Base-by-base conservation (phyloP, 2,329 filamentous ascomycete species). In the Elsinoe batatas region DNA sequence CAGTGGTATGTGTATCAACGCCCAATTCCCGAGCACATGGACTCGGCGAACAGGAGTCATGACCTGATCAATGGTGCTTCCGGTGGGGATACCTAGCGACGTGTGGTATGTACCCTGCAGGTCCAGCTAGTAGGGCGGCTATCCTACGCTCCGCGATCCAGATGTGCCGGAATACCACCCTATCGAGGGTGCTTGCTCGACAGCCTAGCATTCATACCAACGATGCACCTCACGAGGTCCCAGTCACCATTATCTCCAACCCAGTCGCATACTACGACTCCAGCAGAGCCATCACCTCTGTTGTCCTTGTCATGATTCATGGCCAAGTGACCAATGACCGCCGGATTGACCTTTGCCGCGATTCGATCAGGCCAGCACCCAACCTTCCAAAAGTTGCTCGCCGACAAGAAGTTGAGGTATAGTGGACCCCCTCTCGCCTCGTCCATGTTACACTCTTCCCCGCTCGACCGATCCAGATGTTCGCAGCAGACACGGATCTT, bases 291-390 rank as follows among this genome's bases (percentile, higher is more conserved):
- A 60, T 68, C 66, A 40, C 65, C 69, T 32, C 61, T 57, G 7
- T 66, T 57, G 47, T 63, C 59, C 56, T 65, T 61, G 32, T 64
- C 64, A 58, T 71, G 59, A 59, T 36, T 43, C 59, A 71, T 69
- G 61, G 79, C 81, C 53, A 84, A 64, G 67, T 80, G 81, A 59
- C 78, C 75, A 40, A 79, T 74, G n/a, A 78, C 79, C 1, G 84
- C 83, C 15, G 91, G 87, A 73, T 97, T 97, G 49, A 95, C 78
- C 72, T 87, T 88, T 17, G 82, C 84, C 1, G 93, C 91, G 68
- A 98, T 88, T 65, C 81, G 85, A 70, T 95, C 91, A 0, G 93
- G 93, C 93, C 93, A 98, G 70, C 90, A 95, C 56, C 81, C 83
- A 1, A 85, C 77, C 61, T 88, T 91, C 83, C 91, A 97, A 74